Percentiles rank a stretch among this genome's conserved stretches.
Evolutionary conservation across 2,329 filamentous ascomycete genomes (phyloP).

Genomic region (Byssothecium circinans): DNA sequence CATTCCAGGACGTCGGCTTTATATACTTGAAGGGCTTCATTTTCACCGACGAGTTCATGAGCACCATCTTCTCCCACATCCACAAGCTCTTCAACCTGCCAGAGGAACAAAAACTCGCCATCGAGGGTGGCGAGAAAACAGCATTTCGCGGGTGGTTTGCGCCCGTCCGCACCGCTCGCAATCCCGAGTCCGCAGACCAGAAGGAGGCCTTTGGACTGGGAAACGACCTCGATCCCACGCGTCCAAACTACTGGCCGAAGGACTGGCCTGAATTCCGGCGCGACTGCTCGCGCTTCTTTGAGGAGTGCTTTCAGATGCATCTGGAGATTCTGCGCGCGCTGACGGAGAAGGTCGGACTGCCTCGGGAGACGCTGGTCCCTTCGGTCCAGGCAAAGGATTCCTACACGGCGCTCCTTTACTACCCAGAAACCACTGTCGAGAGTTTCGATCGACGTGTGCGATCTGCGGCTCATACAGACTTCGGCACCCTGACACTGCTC

Average conservation of each 20-base stretch:
- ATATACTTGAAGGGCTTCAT: not conserved
- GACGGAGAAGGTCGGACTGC: not conserved
- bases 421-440: not conserved
- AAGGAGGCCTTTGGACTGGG: not conserved
- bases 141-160: not conserved
- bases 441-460: not conserved
- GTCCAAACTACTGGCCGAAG: not conserved
- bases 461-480: not conserved
- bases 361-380: not conserved
- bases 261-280: not conserved
- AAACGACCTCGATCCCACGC: not conserved
- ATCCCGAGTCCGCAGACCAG: not conserved
- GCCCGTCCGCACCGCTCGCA: not conserved
- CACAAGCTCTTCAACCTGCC: not conserved
- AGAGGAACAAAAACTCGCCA: not conserved
- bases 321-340: not conserved
- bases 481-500: not conserved
- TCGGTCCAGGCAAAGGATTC: not conserved
- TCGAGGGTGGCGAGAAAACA: not conserved
- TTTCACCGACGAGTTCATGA: constrained; percentile 1
- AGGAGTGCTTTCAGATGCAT: not conserved
- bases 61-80: constrained; percentile 1
- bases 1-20: not conserved
- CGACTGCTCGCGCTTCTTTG: not conserved
- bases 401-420: not conserved